These are phyloP conservation scores for Hibiscus mutabilis DNA, from an alignment of 345 rosid genomes.

Conservation along the genomic window DNA sequence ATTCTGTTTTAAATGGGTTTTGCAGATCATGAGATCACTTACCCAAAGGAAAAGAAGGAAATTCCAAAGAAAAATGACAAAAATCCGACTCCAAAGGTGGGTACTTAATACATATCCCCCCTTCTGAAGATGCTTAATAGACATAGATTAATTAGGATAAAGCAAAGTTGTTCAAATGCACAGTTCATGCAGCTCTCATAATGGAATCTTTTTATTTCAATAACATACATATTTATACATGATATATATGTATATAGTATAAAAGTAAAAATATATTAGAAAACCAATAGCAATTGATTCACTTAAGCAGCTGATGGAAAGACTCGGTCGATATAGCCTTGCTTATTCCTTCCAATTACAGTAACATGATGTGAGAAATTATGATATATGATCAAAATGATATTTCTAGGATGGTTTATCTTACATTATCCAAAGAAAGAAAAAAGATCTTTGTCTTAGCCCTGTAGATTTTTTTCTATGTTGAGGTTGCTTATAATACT, in stretches of 20 bases:
- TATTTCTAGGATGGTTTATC: not conserved
- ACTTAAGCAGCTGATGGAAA: not conserved
- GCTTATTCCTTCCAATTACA: not conserved
- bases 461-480: not conserved
- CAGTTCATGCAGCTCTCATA: not conserved
- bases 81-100: conserved; percentile 80
- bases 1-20: not conserved
- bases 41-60: conserved; percentile 80
- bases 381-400: not conserved
- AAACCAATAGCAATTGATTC: too few species aligned
- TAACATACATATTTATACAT: too few species aligned
- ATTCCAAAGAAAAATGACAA: conserved; percentile 58
- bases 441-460: not conserved
- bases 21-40: conserved; percentile 82
- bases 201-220: not conserved
- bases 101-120: not conserved
- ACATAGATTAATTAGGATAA: too few species aligned
- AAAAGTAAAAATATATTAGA: too few species aligned
- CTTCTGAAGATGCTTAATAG: too few species aligned
- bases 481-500: not conserved
- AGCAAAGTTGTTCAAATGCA: not conserved
- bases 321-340: not conserved
- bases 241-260: too few species aligned
- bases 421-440: too few species aligned
- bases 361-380: not conserved